Base-by-base conservation (phyloP, 306 rosid genomes). In the Mucuna pruriens region DNA sequence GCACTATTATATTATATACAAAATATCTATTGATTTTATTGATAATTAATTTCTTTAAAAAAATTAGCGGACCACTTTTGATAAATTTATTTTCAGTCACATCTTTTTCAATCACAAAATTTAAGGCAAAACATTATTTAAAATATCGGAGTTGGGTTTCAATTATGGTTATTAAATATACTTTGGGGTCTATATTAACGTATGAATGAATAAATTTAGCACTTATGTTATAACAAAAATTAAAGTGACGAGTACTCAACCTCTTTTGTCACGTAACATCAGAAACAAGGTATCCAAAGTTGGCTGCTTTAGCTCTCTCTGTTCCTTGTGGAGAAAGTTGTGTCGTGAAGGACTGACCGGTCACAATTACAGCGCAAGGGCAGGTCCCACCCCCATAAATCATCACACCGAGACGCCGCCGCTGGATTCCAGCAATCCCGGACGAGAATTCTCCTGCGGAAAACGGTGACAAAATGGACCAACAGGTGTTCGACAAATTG, bases 401-500 rank as follows among this genome's bases (percentile, higher is more conserved):
- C 82, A 17, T 80, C 82, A 84, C 38, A 57, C 83, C 4, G 36
- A 36, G 2, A 44, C 12, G 39, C 39, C 79, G 4, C 39, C n/a
- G 26, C 68, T 34, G 17, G 89, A 31, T 33, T 38, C 84, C 64
- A 31, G 55, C 76, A 65, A 45, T 17, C 40, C 73, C 12, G 46
- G 85, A 71, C 80, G 40, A 9, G 90, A 85, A 82, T 68, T 79
- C 66, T 83, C 93, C 64, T 31, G 36, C 33, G 68, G 40, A 2
- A 69, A 0, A 39, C 74, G 81, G 1, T 67, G 81, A 7, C 57
- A 70, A 42, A 54, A 66, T 2, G 78, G 70, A 3, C 36, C 63
- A 1, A 75, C 88, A 13, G 90, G 90, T 6, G 97, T 38, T 8
- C 98, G 88, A 75, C 98, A 94, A 76, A 94, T 78, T 7, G 98